These are phyloP conservation scores for Delonix regia DNA, from an alignment of 306 rosid species.

Conservation along the genomic window DNA sequence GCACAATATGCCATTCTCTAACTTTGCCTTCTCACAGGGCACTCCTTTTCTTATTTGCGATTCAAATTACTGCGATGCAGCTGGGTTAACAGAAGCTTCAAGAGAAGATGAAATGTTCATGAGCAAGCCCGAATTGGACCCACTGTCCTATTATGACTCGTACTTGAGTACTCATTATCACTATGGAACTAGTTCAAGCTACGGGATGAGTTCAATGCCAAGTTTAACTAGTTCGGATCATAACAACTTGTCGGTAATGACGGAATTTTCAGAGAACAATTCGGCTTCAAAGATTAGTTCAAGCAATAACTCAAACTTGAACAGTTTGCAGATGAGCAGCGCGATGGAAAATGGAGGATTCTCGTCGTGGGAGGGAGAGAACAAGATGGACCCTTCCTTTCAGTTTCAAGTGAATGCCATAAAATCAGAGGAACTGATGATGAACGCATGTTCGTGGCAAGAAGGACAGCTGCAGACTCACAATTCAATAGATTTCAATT, in stretches of 20 bases:
- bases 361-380: slow-evolving; percentile 68
- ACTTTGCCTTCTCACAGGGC: slow-evolving; percentile 17
- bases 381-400: slow-evolving; percentile 58
- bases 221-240: slow-evolving; percentile 76
- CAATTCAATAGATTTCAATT: slow-evolving; percentile 66
- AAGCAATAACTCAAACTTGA: slow-evolving; percentile 83
- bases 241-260: slow-evolving; percentile 50
- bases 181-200: slow-evolving; percentile 48
- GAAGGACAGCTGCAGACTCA: slow-evolving; percentile 57
- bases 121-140: slow-evolving; percentile 55
- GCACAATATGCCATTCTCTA: slow-evolving; percentile 38
- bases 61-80: slow-evolving; percentile 49
- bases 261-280: slow-evolving; percentile 72
- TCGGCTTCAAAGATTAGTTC: slow-evolving; percentile 64
- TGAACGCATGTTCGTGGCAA: slow-evolving; percentile 59
- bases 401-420: slow-evolving; percentile 61
- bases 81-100: slow-evolving; percentile 45
- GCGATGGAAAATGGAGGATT: slow-evolving; percentile 56
- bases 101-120: slow-evolving; percentile 47
- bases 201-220: slow-evolving; percentile 73
- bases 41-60: slow-evolving; percentile 50
- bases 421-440: slow-evolving; percentile 69
- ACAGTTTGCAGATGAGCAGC: no score
- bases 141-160: slow-evolving; percentile 53
- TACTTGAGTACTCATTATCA: slow-evolving; percentile 41